A percentile compares a stretch with the other conserved stretches of the same genome.
phyloP scores from a whole-genome alignment of 2,329 filamentous ascomycete genomes.

The Amauroascus niger region DNA sequence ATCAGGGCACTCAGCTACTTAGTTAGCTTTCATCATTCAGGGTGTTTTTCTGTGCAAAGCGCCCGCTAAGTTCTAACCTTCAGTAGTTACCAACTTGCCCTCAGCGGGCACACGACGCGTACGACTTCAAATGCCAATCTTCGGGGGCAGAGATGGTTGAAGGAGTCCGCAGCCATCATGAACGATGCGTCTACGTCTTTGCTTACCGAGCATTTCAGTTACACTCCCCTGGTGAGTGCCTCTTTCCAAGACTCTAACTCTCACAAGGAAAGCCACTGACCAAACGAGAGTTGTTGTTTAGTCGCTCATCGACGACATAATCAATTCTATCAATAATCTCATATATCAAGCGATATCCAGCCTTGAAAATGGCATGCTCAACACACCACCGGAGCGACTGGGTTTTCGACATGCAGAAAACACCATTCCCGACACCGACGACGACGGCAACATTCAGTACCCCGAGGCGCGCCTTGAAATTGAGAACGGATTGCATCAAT shows the following conservation, averaged over 20 bases:
- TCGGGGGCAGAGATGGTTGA: neutral
- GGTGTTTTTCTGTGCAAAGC: no score
- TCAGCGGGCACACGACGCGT: neutral
- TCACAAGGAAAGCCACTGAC: neutral
- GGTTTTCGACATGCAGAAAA: constrained; percentile 57
- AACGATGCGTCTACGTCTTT: constrained; percentile 47
- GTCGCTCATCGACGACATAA: constrained; percentile 94
- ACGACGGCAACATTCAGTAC: constrained; percentile 39
- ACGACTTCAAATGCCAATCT: neutral
- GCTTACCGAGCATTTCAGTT: constrained; percentile 90
- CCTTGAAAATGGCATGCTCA: constrained; percentile 71
- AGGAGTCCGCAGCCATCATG: constrained; percentile 24
- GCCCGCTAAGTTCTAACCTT: no score
- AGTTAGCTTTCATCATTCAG: no score
- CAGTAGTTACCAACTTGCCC: no score
- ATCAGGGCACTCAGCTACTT: no score
- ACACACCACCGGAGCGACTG: constrained; percentile 61
- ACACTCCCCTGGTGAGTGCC: constrained; percentile 71
- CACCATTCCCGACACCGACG: constrained; percentile 39
- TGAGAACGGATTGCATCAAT: constrained; percentile 74
- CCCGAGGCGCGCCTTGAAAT: constrained; percentile 59
- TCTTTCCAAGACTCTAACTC: constrained; percentile 4
- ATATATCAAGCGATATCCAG: constrained; percentile 82
- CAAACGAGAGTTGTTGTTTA: constrained; percentile 30
- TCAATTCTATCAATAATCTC: constrained; percentile 90